phyloP scores from a whole-genome alignment of 495 filamentous ascomycete genomes.

The Xylaria venustula region DNA sequence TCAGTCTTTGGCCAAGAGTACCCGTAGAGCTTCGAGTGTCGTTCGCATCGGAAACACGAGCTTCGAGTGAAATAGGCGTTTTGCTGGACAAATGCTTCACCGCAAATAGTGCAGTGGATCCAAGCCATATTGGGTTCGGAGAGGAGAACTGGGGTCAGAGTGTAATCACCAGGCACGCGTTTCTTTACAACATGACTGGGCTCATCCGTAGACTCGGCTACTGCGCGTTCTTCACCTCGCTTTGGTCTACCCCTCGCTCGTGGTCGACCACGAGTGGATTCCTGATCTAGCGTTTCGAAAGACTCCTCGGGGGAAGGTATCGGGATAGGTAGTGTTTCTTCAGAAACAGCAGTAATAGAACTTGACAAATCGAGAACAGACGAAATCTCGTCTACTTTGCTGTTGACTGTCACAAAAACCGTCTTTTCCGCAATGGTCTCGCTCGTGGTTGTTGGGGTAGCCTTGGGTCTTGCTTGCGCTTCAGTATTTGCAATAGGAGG shows the following conservation, averaged over 20 bases:
- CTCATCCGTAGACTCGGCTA: slow-evolving; percentile 4
- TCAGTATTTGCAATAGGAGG: neutral
- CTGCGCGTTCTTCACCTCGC: slow-evolving; percentile 10
- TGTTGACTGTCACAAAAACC: slow-evolving; percentile 6
- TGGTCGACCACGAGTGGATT: neutral
- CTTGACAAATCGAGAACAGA: neutral
- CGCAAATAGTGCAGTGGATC: slow-evolving; percentile 84
- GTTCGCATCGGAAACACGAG: slow-evolving; percentile 87
- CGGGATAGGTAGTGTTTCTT: neutral
- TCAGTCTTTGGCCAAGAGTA: slow-evolving; percentile 96
- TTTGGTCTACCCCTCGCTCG: neutral
- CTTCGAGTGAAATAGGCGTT: slow-evolving; percentile 82
- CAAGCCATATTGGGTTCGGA: slow-evolving; percentile 73
- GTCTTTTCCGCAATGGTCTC: neutral
- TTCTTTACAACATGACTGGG: slow-evolving; percentile 31
- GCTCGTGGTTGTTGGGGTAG: neutral
- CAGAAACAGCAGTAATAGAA: neutral
- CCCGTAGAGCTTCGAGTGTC: slow-evolving; percentile 93
- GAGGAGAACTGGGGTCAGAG: slow-evolving; percentile 69
- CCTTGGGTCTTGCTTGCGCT: neutral
- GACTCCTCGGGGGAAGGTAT: neutral
- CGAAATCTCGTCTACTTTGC: slow-evolving; percentile 7
- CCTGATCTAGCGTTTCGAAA: neutral
- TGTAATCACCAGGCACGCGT: slow-evolving; percentile 73
- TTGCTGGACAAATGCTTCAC: slow-evolving; percentile 74